phyloP scores from a whole-genome alignment of 2,329 filamentous ascomycete species.

The Fusarium miscanthi region DNA sequence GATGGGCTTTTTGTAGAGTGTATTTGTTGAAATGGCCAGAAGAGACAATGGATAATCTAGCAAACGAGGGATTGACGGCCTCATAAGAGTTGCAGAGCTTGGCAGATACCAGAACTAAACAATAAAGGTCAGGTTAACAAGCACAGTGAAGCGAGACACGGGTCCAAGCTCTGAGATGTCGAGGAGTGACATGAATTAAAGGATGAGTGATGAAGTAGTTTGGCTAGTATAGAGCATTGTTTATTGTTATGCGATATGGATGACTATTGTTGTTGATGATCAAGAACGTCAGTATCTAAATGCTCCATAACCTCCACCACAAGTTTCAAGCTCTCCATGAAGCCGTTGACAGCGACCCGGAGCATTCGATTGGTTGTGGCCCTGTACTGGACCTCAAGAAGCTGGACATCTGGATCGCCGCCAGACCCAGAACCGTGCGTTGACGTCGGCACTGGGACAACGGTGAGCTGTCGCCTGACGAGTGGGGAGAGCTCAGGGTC shows the following conservation, averaged over 20 bases:
- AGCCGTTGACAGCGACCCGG: slow-evolving; percentile 93
- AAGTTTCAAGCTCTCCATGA: slow-evolving; percentile 89
- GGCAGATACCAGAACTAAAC: slow-evolving; percentile 33
- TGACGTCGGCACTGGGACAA: slow-evolving; percentile 54
- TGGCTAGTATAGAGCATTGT: neutral
- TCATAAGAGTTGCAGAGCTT: slow-evolving; percentile 14
- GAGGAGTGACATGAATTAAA: neutral
- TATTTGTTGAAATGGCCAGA: slow-evolving; percentile 3
- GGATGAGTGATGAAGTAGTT: neutral
- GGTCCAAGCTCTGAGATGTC: neutral
- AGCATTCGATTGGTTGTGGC: slow-evolving; percentile 97
- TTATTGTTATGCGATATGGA: slow-evolving; percentile 8
- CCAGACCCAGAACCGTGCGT: slow-evolving; percentile 34
- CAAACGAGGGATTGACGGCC: slow-evolving; percentile 6
- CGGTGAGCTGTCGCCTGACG: slow-evolving; percentile 77
- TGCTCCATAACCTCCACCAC: slow-evolving; percentile 92
- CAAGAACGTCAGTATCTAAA: slow-evolving; percentile 85
- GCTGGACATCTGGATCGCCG: slow-evolving; percentile 46
- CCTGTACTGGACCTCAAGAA: slow-evolving; percentile 80
- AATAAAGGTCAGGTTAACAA: slow-evolving; percentile 10
- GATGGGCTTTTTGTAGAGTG: slow-evolving; percentile 18
- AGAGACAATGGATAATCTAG: slow-evolving; percentile 2
- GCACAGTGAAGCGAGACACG: slow-evolving; percentile 14
- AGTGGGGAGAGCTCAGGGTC: slow-evolving; percentile 90
- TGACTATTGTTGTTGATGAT: slow-evolving; percentile 30